These are phyloP conservation scores for Nidula microcarpa DNA, from an alignment of 768 basidiomycete genomes.

Conservation along the genomic window DNA sequence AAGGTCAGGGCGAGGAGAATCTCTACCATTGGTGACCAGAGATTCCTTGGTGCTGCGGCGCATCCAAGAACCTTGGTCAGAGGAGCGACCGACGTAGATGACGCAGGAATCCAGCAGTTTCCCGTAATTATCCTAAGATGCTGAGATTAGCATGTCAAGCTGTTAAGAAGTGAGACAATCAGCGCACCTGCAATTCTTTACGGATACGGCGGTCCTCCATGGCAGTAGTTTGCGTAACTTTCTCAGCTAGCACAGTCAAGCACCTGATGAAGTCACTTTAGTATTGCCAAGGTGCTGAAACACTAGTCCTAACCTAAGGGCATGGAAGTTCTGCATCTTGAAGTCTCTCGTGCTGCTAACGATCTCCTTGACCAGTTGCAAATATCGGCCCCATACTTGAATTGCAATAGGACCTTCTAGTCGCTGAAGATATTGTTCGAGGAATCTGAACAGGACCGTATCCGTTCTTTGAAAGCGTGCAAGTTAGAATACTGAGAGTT, in stretches of 20 bases:
- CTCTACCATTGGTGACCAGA: slow-evolving; percentile 59
- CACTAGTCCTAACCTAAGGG: slow-evolving; percentile 53
- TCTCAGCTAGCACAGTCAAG: slow-evolving; percentile 74
- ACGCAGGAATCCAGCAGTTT: slow-evolving; percentile 84
- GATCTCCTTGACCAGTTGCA: slow-evolving; percentile 78
- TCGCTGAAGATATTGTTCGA: slow-evolving; percentile 80
- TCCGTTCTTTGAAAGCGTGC: slow-evolving; percentile 52
- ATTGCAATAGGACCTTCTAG: slow-evolving; percentile 89
- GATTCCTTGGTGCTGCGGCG: slow-evolving; percentile 65
- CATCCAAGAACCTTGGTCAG: slow-evolving; percentile 79
- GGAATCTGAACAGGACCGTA: slow-evolving; percentile 71
- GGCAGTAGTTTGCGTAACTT: slow-evolving; percentile 84
- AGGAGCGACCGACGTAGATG: slow-evolving; percentile 65
- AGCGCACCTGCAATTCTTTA: slow-evolving; percentile 78
- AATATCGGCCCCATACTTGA: slow-evolving; percentile 85
- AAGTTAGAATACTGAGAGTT: slow-evolving; percentile 1
- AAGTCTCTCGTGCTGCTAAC: slow-evolving; percentile 62
- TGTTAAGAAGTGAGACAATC: background rate
- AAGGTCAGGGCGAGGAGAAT: slow-evolving; percentile 63
- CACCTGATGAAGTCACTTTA: slow-evolving; percentile 43
- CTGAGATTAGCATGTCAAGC: background rate
- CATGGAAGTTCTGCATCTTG: slow-evolving; percentile 66
- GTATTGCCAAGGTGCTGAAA: slow-evolving; percentile 1
- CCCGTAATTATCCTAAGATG: slow-evolving; percentile 68
- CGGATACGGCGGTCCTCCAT: slow-evolving; percentile 86